Base-by-base conservation (phyloP, 345 rosid genomes). In the Ceriops tagal region DNA sequence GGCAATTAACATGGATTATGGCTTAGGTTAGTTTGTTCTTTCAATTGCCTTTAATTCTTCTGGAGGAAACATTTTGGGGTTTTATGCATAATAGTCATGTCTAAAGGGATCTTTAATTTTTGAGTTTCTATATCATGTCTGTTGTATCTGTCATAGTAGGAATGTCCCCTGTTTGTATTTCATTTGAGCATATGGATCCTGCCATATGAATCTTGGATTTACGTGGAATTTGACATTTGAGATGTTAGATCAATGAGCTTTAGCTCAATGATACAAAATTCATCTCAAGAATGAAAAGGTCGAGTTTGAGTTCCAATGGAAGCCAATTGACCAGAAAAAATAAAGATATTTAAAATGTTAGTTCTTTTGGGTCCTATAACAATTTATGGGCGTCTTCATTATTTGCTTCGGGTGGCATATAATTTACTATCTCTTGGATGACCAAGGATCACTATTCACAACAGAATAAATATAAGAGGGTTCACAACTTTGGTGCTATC, bases 1-100 rank as follows among this genome's bases (percentile, higher is more conserved):
- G 68, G 64, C n/a, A 57, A 53, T 69, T 60, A 27, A 43, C 37
- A 78, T 82, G 88, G 83, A 74, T 70, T 67, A 31, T 64, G 82
- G 75, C 6, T 73, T 62, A 68, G 83, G 84, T 85, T 55, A 20
- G 51, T 55, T 19, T 58, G 49, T n/a, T 10, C 52, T 28, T n/a
- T 52, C 34, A 19, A 19, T 26, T 32, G 26, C 35, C 47, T 4
- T 70, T 56, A 11, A 15, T 5, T 55, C 35, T 21, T 26, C 27
- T 5, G 52, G 3, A 26, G 35, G 5, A 61, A 32, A 37, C n/a
- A 7, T n/a, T 63, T 64, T 66, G 52, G 58, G 52, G 22, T 34
- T 32, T 11, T 47, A 64, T 60, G 30, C 28, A 27, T 57, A 34
- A 56, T 27, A 28, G 6, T 7, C 49, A 22, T 65, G 24, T 31